Conservation (phyloP, 1,284 basidiomycete genomes). For the Irpex sp. region DNA sequence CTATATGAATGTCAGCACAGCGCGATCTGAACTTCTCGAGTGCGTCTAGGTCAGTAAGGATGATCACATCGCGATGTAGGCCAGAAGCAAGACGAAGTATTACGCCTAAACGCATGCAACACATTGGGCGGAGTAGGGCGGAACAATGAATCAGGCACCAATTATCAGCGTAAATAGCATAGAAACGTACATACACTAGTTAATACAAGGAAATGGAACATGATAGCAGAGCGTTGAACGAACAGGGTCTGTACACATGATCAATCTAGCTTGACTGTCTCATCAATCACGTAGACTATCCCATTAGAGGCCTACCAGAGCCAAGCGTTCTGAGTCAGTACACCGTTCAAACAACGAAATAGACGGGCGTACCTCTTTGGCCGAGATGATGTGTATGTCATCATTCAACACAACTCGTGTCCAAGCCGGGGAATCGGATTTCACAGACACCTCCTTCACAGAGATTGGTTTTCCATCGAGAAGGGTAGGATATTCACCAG, state of each 20-base stretch:
- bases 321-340: constrained; percentile 5
- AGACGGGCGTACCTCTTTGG: constrained; percentile 47
- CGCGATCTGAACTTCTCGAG: background rate
- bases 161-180: background rate
- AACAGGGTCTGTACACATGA: constrained; percentile 1
- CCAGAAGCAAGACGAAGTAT: background rate
- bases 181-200: constrained; percentile 2
- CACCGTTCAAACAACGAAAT: constrained; percentile 10
- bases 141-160: background rate
- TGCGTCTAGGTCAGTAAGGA: background rate
- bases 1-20: background rate
- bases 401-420: constrained; percentile 50
- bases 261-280: constrained; percentile 44
- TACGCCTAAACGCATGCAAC: background rate
- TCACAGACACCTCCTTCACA: constrained; percentile 38
- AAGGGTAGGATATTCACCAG: constrained; percentile 43
- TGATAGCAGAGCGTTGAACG: background rate
- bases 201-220: constrained; percentile 3
- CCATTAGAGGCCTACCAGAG: constrained; percentile 61
- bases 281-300: constrained; percentile 68
- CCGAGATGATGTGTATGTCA: constrained; percentile 46
- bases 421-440: constrained; percentile 48
- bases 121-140: background rate
- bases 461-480: constrained; percentile 51
- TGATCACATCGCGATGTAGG: background rate